These are phyloP conservation scores for Extremus antarcticus DNA, from an alignment of 495 filamentous ascomycete species.

Conservation along the genomic window DNA sequence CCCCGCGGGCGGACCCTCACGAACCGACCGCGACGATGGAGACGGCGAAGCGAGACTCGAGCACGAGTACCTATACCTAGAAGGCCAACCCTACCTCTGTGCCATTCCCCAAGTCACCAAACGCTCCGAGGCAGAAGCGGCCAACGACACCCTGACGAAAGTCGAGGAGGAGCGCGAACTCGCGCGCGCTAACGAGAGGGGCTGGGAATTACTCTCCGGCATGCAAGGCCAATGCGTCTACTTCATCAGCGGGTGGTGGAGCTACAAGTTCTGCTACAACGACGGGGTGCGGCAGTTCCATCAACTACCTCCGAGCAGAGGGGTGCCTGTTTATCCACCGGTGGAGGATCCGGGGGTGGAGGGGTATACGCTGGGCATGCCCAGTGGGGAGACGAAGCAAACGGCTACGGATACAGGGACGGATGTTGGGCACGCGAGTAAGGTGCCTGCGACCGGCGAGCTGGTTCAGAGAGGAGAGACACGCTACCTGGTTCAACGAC, in stretches of 20 bases:
- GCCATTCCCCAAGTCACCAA: constrained; percentile 59
- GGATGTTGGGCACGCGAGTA: constrained; percentile 14
- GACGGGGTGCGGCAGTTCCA: constrained; percentile 85
- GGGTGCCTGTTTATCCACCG: constrained; percentile 58
- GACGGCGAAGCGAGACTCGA: constrained; percentile 25
- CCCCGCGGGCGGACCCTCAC: constrained; percentile 1
- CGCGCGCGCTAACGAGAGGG: constrained; percentile 67
- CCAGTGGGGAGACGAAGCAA: constrained; percentile 26
- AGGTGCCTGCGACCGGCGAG: constrained; percentile 12
- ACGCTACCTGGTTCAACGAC: constrained; percentile 79
- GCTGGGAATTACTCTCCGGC: constrained; percentile 79
- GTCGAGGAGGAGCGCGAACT: constrained; percentile 79
- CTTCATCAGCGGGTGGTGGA: constrained; percentile 92
- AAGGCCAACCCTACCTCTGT: constrained; percentile 68
- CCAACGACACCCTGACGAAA: constrained; percentile 44
- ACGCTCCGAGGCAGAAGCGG: constrained; percentile 34
- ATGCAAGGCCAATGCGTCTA: constrained; percentile 85
- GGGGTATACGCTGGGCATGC: constrained; percentile 69
- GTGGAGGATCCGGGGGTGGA: constrained; percentile 63
- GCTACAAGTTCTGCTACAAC: constrained; percentile 90
- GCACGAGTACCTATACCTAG: constrained; percentile 64
- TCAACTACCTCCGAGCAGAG: constrained; percentile 54
- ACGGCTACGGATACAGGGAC: constrained; percentile 28
- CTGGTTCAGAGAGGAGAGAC: constrained; percentile 58
- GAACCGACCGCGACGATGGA: constrained; percentile 10